Conservation (phyloP, 164 flowering plant species). For the Piper longum region DNA sequence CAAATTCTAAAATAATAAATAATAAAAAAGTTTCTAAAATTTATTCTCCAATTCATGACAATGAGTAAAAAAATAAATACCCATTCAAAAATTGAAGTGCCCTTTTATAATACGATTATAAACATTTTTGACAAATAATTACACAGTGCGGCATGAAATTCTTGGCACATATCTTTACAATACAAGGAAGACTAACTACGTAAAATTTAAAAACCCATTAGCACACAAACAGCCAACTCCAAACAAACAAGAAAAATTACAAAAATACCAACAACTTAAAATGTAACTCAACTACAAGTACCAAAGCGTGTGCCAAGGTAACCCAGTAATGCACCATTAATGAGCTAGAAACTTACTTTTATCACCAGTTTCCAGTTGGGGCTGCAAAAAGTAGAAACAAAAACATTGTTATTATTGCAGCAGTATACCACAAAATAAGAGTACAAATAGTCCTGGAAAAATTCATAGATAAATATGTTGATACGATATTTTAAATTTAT, state of each 20-base stretch:
- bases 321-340: not conserved
- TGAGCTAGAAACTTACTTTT: slow-evolving; percentile 36
- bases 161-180: too few species aligned
- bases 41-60: not conserved
- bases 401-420: not conserved
- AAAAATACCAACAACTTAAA: not conserved
- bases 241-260: not conserved
- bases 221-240: not conserved
- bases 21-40: not conserved
- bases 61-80: too few species aligned
- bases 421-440: not conserved
- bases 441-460: not conserved
- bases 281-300: not conserved
- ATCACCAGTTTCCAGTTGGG: slow-evolving; percentile 69
- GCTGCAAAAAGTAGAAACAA: slow-evolving; percentile 26
- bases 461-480: too few species aligned
- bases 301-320: not conserved
- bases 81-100: too few species aligned
- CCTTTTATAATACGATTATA: too few species aligned
- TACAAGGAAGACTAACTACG: too few species aligned
- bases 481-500: too few species aligned
- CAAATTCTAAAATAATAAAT: too few species aligned
- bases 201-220: too few species aligned
- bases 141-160: too few species aligned
- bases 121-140: too few species aligned